Base-by-base conservation (phyloP, 1,284 basidiomycete species). In the Rhodotorula sp. region DNA sequence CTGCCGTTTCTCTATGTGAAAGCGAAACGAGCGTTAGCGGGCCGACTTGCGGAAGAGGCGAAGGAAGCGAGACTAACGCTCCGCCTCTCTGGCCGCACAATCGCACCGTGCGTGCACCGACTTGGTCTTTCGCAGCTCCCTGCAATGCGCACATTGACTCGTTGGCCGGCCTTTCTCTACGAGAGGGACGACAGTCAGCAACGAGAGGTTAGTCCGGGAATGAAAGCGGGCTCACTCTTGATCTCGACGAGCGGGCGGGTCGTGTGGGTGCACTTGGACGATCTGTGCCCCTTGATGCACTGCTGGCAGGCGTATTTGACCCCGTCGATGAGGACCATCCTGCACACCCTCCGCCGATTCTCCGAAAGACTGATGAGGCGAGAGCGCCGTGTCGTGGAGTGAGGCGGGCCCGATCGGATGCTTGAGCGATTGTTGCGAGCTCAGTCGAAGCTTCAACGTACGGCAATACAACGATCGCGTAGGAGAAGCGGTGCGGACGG, bases 91-190 rank as follows among this genome's bases (percentile, higher is more conserved):
- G 0, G 59, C 73, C 0, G 63, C 65, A 24, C 73, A 75, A 10
- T 72, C 67, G 54, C 73, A 75, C 26, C 62, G 64, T 15, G 64
- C 62, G 28, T 75, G 73, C 1, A 75, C 73, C 15, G 62, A 52
- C 18, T 61, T 62, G 4, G 71, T 70, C 67, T 72, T 72, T 6
- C 73, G 30, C 30, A 73, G 54, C 20, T 72, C 53, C 13, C 71
- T 47, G 47, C 73, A 75, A 48, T 75, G 73, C n/a, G 55, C 34
- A 28, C 73, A 75, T 30, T 75, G 73, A 5, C 66, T 65, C 24
- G 68, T 67, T 22, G 73, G 73, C 9, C 73, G 58, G 15, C 73
- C 73, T 59, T 75, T 75, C 40, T 71, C 73, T 75, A 62, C n/a
- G 4, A 1, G 18, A 0, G 22, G 10, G 44, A 8, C 16, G 16